Conservation (phyloP, 2,329 filamentous ascomycete genomes). For the Nemania serpens region DNA sequence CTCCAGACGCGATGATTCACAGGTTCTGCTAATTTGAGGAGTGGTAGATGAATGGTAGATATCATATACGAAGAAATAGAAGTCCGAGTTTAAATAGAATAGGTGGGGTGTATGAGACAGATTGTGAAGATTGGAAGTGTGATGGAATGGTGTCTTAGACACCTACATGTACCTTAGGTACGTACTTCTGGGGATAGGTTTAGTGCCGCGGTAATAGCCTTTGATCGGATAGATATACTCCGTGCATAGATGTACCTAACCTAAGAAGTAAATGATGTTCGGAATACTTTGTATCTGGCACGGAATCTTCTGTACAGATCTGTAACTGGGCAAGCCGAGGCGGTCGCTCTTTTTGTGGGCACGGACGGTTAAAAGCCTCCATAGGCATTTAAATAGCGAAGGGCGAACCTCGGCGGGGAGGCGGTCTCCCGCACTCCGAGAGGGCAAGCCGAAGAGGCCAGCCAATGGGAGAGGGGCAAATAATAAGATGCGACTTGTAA, state of each 20-base stretch:
- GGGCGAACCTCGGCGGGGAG: slow-evolving; percentile 21
- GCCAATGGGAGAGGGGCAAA: slow-evolving; percentile 17
- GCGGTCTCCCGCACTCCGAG: slow-evolving; percentile 18
- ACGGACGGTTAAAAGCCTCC: neutral
- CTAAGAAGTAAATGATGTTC: no score
- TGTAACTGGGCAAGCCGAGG: slow-evolving; percentile 9
- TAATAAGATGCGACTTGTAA: slow-evolving; percentile 5
- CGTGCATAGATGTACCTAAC: no score
- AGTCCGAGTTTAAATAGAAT: neutral
- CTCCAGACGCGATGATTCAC: neutral
- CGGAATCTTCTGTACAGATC: neutral
- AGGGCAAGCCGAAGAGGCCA: slow-evolving; percentile 10
- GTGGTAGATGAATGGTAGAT: neutral
- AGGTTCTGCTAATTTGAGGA: neutral
- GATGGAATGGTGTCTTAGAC: no score
- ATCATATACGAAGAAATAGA: neutral
- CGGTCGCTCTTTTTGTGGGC: neutral
- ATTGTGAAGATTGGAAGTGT: no score
- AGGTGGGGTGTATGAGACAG: neutral
- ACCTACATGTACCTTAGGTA: no score
- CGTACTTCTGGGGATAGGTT: no score
- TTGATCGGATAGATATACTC: no score
- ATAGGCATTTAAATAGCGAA: neutral
- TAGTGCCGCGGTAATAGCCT: no score
- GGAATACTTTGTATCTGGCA: no score